Evolutionary conservation across 2,329 filamentous ascomycete species (phyloP), one percentile per base, ranked within the genome.

Genomic region (Fusarium duplospermum): DNA sequence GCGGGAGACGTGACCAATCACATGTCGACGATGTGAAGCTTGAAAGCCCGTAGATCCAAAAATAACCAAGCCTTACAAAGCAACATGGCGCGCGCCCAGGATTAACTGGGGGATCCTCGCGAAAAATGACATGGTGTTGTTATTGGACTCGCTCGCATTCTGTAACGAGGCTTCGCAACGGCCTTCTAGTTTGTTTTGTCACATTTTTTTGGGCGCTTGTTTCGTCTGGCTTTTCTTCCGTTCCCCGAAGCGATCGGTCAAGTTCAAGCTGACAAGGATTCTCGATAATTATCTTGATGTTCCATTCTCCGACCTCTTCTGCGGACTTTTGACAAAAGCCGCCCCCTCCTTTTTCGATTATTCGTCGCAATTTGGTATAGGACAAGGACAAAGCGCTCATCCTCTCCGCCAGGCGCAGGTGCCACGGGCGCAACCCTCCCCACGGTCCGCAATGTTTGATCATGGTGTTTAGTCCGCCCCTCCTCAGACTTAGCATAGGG

Each of bases 131-230:
- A 47, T 24, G 42, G 42, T 27, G 13, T 47, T 18, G 18, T 56
- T 31, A 20, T 27, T 27, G 18, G 36, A 40, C 27, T 50, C 40
- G 27, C 59, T 62, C 66, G 61, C 36, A 69, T 29, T 62, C 45
- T 47, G 22, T 62, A 47, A 64, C 69, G 47, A 59, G 57, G 62
- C 27, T 57, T 57, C 20, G 40, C 40, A 45, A 31, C 50, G 45
- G 56, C 52, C 58, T 62, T 61, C 40, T 45, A 45, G 20, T 45
- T 29, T 47, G 16, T 29, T 40, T 40, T 40, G 27, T 38, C 27
- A 22, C 47, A 40, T 14, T 45, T 62, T 9, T 9, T 35, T 33
- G 58, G 71, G 42, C 71, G 71, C 71, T 73, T 73, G 71, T 73
- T 73, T 73, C 71, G 71, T 73, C 47, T 31, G 31, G 10, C 31